These are phyloP conservation scores for Plantago elongata DNA, from an alignment of 257 asterid genomes.

Conservation along the genomic window DNA sequence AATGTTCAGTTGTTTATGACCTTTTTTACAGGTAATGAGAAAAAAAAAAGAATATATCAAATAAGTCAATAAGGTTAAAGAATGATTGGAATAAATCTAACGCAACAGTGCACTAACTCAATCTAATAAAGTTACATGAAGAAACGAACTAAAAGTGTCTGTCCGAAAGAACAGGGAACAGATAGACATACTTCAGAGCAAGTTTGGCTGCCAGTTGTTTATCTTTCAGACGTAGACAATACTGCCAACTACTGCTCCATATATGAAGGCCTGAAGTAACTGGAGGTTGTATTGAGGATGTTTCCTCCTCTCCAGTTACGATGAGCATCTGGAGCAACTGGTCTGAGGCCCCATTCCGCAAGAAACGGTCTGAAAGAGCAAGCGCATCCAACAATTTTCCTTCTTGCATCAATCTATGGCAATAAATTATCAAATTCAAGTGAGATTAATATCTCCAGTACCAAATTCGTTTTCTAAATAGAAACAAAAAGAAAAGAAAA, in stretches of 20 bases:
- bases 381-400: constrained; percentile 91
- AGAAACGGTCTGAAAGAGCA: constrained; percentile 92
- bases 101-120: no score
- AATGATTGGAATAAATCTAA: no score
- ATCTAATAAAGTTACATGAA: no score
- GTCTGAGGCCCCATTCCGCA: constrained; percentile 89
- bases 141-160: background rate
- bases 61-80: no score
- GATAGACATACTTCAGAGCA: constrained; percentile 70
- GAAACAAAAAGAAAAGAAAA: background rate
- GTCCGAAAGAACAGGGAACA: constrained; percentile 20
- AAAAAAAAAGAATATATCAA: background rate
- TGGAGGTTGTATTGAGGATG: constrained; percentile 40
- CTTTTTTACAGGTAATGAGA: background rate
- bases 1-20: background rate
- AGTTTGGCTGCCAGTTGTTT: constrained; percentile 80
- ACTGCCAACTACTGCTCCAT: constrained; percentile 93
- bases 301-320: constrained; percentile 56
- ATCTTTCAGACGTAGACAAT: constrained; percentile 85
- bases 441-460: constrained; percentile 6
- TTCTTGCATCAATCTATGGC: constrained; percentile 77
- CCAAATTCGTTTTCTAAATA: background rate
- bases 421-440: constrained; percentile 19
- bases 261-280: constrained; percentile 47
- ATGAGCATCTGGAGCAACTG: constrained; percentile 77